A percentile compares a stretch with the other conserved stretches of the same genome.
phyloP scores from a whole-genome alignment of 495 filamentous ascomycete genomes.

The Xylaria bambusicola region DNA sequence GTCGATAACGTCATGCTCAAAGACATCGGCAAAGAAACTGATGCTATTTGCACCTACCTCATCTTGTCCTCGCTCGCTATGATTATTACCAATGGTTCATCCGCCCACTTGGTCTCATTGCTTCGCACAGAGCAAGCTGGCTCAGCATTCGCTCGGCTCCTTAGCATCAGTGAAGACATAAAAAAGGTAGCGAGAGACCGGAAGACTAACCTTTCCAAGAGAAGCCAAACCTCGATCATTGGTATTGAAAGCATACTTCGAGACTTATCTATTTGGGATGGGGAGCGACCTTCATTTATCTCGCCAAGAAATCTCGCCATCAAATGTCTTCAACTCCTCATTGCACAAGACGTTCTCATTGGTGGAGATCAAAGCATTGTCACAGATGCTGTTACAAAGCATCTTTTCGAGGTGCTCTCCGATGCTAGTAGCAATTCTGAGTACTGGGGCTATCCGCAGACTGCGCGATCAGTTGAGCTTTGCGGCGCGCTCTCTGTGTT shows the following conservation, averaged over 20 bases:
- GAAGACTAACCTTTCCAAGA: constrained; percentile 68
- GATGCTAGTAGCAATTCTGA: constrained; percentile 34
- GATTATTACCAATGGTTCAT: constrained; percentile 54
- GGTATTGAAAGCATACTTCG: constrained; percentile 53
- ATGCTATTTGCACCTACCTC: constrained; percentile 60
- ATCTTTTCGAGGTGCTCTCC: constrained; percentile 53
- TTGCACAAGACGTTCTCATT: constrained; percentile 51
- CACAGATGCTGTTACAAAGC: constrained; percentile 49
- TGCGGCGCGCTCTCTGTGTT: constrained; percentile 42
- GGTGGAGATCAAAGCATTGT: constrained; percentile 48
- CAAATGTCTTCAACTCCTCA: constrained; percentile 63
- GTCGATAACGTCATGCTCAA: constrained; percentile 67
- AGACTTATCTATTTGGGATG: constrained; percentile 58
- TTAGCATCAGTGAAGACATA: constrained; percentile 57
- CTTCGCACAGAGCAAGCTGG: constrained; percentile 52
- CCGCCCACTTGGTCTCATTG: constrained; percentile 51
- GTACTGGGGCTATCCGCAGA: constrained; percentile 36
- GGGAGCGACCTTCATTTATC: constrained; percentile 49
- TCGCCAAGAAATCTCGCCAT: constrained; percentile 66
- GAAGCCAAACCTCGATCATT: constrained; percentile 54
- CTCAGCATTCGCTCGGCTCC: constrained; percentile 52
- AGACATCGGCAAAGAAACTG: constrained; percentile 52
- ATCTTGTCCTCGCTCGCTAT: constrained; percentile 57
- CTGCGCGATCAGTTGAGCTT: constrained; percentile 39
- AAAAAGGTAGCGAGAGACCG: constrained; percentile 58